phyloP scores from a whole-genome alignment of 2,329 filamentous ascomycete species.

The Penicillium sp. region DNA sequence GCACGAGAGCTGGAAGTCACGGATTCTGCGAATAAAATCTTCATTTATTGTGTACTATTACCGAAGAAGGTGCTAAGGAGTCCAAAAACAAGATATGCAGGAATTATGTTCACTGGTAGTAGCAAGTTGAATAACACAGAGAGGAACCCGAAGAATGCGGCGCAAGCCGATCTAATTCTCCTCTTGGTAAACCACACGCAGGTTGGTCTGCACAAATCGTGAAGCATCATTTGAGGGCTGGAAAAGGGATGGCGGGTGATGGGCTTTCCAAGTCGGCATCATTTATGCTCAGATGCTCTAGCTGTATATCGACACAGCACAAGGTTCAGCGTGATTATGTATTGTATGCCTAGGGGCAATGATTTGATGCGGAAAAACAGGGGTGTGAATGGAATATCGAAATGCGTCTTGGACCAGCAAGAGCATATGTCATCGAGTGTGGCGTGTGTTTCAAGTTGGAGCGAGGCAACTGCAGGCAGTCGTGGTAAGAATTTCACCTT shows the following conservation, averaged over 20 bases:
- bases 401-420: constrained; percentile 19
- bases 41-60: background rate
- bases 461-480: background rate
- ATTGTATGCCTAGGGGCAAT: background rate
- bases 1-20: background rate
- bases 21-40: background rate
- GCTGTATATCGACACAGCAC: background rate
- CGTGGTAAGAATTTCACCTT: background rate
- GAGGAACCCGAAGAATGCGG: background rate
- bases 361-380: background rate
- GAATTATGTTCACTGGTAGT: constrained; percentile 15
- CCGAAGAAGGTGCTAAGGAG: background rate
- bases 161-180: background rate
- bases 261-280: background rate
- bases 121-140: constrained; percentile 9
- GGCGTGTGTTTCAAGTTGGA: background rate
- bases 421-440: constrained; percentile 6
- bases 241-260: background rate
- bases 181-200: background rate
- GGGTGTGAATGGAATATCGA: background rate
- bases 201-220: constrained; percentile 5
- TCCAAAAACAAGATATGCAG: background rate
- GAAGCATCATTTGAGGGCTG: constrained; percentile 5
- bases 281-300: background rate
- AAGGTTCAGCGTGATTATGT: background rate